Evolutionary conservation across 805 yeast species (phyloP), one percentile per base, ranked within the genome.

Genomic region (Schwanniomyces polymorphus): DNA sequence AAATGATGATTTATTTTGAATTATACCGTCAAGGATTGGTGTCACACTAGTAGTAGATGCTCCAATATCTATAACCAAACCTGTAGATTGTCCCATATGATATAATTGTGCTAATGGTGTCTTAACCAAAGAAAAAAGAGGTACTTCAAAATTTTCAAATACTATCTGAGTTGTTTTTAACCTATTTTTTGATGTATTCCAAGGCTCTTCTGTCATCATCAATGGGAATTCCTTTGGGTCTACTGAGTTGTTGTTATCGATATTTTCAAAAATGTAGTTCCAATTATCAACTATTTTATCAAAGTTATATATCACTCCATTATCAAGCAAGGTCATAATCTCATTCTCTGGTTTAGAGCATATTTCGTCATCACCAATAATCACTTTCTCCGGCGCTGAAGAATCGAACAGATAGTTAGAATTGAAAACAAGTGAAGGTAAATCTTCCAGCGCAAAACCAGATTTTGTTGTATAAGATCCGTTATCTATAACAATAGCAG

Each of bases 51-150:
- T 76, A 4, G 81, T 79, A 3, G 85, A 74, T 8, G 87, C 75
- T 2, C 97, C 97, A 39, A 91, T 67, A 61, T 91, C 97, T 23
- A 91, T 77, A 7, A 91, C 88, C 48, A 91, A 72, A 5, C 92
- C 90, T 9, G 86, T 84, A 23, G 88, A 78, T 59, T 84, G 82
- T 1, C 95, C 92, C 53, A 84, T 74, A n/a, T 91, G 85, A 61
- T 86, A 85, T 3, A 88, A 79, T 41, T 84, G 84, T 29, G 92
- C 87, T 45, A 91, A 68, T 6, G 96, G 96, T 33, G 84, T 80
- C 60, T 87, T 85, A 18, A 88, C 79, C 38, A 91, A 69, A 23
- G 90, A 84, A 57, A 91, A 82, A 7, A 86, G 78, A 0, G 97
- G 97, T 9, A 88, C 88, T 41, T 82, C 70, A 37, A 88, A 73